Percentiles rank a stretch among this genome's conserved stretches.
These are phyloP conservation scores for Skeletonema costatum DNA, from an alignment of 108 stramenopile species.

Conservation along the genomic window DNA sequence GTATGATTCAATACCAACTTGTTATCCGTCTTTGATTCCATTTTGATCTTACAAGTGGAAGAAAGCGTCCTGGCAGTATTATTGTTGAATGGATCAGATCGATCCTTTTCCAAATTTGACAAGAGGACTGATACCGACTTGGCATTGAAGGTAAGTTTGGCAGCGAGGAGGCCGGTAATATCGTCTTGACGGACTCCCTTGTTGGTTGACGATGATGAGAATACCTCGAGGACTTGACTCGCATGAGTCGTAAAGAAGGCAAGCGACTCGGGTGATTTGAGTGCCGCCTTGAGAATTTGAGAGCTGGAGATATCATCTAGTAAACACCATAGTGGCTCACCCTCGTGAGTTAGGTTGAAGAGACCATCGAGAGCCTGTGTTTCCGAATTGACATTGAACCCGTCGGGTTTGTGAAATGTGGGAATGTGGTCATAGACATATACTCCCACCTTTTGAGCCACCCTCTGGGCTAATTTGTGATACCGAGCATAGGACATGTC, in stretches of 20 bases:
- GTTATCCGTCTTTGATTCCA: constrained; percentile 19
- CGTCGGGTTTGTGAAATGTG: background rate
- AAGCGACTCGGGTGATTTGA: background rate
- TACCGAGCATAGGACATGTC: background rate
- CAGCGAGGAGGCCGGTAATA: background rate
- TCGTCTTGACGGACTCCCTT: constrained; percentile 3
- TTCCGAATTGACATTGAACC: background rate
- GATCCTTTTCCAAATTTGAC: background rate
- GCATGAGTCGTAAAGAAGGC: background rate
- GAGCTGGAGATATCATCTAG: background rate
- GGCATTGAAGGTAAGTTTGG: background rate
- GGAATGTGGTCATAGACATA: background rate
- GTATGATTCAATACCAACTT: background rate
- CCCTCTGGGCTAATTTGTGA: background rate
- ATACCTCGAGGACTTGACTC: background rate
- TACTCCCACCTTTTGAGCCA: background rate
- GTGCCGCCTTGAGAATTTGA: background rate
- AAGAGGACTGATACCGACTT: constrained; percentile 12
- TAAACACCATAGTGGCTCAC: background rate
- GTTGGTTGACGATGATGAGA: background rate
- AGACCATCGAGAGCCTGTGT: background rate
- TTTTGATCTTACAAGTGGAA: background rate
- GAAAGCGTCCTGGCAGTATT: constrained; percentile 9
- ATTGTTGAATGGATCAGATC: constrained; percentile 15
- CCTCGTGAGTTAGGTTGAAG: background rate